Evolutionary conservation across 352 stramenopile species (phyloP).

Genomic region (Phytophthora ohioensis): DNA sequence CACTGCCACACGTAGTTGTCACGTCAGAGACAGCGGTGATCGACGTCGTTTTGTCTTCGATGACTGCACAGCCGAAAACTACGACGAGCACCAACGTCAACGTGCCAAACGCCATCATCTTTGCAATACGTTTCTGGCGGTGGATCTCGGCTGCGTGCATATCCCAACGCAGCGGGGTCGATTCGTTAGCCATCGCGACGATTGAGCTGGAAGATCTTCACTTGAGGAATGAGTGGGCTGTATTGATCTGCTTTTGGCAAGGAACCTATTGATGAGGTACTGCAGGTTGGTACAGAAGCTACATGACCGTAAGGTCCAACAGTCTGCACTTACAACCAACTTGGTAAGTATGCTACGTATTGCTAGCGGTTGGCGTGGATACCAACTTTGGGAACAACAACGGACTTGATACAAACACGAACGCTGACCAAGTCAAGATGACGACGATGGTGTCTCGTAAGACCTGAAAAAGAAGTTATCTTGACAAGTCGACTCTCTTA

Average conservation of each 20-base stretch:
- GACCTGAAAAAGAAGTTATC: no score
- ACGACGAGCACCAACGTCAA: slow-evolving; percentile 19
- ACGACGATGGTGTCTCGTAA: no score
- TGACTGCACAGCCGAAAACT: slow-evolving; percentile 20
- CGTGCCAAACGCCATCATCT: slow-evolving; percentile 25
- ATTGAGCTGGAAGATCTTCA: slow-evolving; percentile 1
- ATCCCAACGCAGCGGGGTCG: slow-evolving; percentile 25
- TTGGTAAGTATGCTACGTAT: no score
- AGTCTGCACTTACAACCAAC: no score
- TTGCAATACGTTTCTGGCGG: slow-evolving; percentile 24
- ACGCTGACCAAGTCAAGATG: no score
- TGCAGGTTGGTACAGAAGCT: slow-evolving; percentile 36
- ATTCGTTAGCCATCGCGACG: slow-evolving; percentile 22
- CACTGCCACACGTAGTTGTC: slow-evolving; percentile 24
- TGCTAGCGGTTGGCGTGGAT: no score
- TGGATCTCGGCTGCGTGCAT: slow-evolving; percentile 1
- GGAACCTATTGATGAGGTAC: slow-evolving; percentile 66
- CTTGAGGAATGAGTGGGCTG: no score
- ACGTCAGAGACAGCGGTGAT: not conserved
- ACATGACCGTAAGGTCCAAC: no score
- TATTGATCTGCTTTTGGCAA: slow-evolving; percentile 22
- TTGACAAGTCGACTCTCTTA: no score
- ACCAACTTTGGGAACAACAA: no score
- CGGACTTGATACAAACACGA: no score
- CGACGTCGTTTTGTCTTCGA: not conserved